Base-by-base conservation (phyloP, 2,329 filamentous ascomycete species). In the Cordyceps javanica region DNA sequence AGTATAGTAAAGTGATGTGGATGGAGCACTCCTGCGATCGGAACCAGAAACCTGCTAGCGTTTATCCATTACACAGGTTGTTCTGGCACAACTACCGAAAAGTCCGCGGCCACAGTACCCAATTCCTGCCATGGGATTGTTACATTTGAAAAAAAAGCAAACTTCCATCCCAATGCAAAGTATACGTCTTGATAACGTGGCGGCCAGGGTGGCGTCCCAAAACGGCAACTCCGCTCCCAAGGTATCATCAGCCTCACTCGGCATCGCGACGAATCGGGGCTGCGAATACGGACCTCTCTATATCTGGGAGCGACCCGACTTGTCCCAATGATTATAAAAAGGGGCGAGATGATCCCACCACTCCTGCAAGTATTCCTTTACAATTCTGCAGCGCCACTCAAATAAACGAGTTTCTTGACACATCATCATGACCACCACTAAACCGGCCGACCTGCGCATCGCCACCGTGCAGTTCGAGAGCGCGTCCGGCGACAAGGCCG, bases 381-480 rank as follows among this genome's bases (percentile, higher is more conserved):
- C n/a, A n/a, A n/a, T n/a, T n/a, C n/a, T n/a, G n/a, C n/a, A n/a
- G n/a, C n/a, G n/a, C n/a, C n/a, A n/a, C n/a, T n/a, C n/a, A n/a
- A n/a, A n/a, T n/a, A n/a, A n/a, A n/a, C n/a, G n/a, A n/a, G n/a
- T n/a, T 38, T 38, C 36, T 8, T 3, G 25, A 28, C 7, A 50
- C 5, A 9, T 14, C 39, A 42, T 14, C 39, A 54, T 54, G 39
- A 3, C 30, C 9, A 6, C 16, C 10, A 10, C n/a, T 6, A 44
- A 32, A 23, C 23, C n/a, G 28, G 19, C 53, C 5, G 32, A 55
- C 9, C 49, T 58, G 16, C 56, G 41, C 49, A 61, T 60, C 46
- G 57, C 57, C 8, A 57, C 60, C 2, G 56, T 60, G 4, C 60
- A 61, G 42, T 61, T 61, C 34, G 55, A 59, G 41, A 60, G 48